Conservation (phyloP, 441 rosid species). For the Erysimum cheiri region DNA sequence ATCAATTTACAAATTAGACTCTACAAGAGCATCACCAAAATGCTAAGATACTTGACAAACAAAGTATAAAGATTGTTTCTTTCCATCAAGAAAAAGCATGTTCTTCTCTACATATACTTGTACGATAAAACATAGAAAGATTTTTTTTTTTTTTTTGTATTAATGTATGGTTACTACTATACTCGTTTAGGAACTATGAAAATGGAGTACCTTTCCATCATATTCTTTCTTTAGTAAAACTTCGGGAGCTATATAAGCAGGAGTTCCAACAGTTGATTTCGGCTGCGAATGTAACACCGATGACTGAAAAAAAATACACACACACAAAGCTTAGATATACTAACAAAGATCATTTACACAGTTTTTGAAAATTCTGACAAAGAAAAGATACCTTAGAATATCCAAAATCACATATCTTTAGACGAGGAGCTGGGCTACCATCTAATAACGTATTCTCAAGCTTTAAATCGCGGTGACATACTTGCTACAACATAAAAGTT, state of each 20-base stretch:
- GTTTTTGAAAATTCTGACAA: background rate
- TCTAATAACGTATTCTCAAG: conserved; percentile 92
- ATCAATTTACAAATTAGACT: background rate
- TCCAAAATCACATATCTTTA: conserved; percentile 98
- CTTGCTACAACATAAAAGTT: conserved; percentile 59
- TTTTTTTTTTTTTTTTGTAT: conserved; percentile 8
- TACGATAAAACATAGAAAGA: background rate
- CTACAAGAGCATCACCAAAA: background rate
- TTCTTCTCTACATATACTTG: background rate
- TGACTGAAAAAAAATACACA: conserved; percentile 58
- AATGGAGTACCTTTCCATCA: conserved; percentile 85
- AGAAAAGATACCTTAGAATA: conserved; percentile 79
- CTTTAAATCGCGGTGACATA: conserved; percentile 94
- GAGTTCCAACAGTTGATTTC: conserved; percentile 99
- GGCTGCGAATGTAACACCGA: conserved; percentile 97
- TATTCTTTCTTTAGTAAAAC: conserved; percentile 94
- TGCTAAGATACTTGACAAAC: background rate
- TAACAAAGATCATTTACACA: background rate
- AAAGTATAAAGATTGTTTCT: background rate
- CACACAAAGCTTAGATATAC: background rate
- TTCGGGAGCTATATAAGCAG: conserved; percentile 99
- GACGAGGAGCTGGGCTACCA: conserved; percentile 94
- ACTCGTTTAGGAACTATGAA: conserved; percentile 6
- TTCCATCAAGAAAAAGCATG: background rate
- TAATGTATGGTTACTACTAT: conserved; percentile 15